Base-by-base conservation (phyloP, 2,329 filamentous ascomycete genomes). In the Acephala macrosclerotiorum region DNA sequence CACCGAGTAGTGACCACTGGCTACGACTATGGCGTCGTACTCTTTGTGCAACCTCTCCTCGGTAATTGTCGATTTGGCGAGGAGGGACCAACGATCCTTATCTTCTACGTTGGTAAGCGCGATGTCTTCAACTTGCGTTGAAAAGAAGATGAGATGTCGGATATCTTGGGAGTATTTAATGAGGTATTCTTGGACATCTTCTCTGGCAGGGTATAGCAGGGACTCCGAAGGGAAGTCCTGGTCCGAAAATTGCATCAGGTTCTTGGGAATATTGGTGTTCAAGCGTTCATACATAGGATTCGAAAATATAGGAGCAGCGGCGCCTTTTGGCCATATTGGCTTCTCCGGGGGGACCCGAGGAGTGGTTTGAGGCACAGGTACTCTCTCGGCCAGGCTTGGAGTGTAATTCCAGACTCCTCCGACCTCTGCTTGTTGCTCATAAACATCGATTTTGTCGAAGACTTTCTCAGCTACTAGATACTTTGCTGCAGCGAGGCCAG, bases 321-420 rank as follows among this genome's bases (percentile, higher is more conserved):
- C 61, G 18, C 71, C 68, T 56, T 75, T 73, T 20, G 77, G 75
- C 80, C 83, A 87, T 64, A 89, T 78, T 5, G 92, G 91, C 63
- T 85, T 82, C 68, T 94, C 91, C 0, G 85, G 82, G 26, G 86
- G 84, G 53, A 84, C 83, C 72, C 86, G 85, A 29, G 88, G 85
- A 72, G 86, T 85, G n/a, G 87, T 87, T 75, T 94, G 91, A 8
- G 94, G 93, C 42, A 95, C 81, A 38, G 71, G 84, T 8, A 84
- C 66, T 75, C 80, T 70, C 71, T 84, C 68, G 76, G 82, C 74
- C 53, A 79, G 63, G 77, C 83, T 66, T 77, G 78, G 33, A 82
- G 80, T 68, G 85, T 96, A 94, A 74, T 93, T 91, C 95, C 95
- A 98, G 11, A 96, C 87, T 1, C 96, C 95, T 64, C 94, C 95